Percentiles rank a stretch among this genome's conserved stretches.
These are phyloP conservation scores for Eucalyptus caleyi DNA, from an alignment of 345 rosid genomes.

Conservation along the genomic window DNA sequence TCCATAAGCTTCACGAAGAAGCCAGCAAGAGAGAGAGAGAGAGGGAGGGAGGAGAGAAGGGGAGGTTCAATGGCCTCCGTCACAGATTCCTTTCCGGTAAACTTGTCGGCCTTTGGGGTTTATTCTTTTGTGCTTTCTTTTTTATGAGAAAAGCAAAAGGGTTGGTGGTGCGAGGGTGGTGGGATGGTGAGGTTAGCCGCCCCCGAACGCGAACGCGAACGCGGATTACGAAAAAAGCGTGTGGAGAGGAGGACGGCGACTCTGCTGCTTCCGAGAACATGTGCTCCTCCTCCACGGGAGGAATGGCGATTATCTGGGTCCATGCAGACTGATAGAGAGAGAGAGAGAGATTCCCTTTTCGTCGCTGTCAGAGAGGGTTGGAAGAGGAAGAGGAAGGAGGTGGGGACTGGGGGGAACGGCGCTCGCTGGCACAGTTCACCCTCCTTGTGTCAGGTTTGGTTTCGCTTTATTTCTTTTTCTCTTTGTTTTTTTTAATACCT, in stretches of 20 bases:
- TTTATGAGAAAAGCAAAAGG: neutral
- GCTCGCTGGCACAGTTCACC: neutral
- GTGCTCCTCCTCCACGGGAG: neutral
- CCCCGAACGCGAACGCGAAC: neutral
- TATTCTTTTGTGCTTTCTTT: neutral
- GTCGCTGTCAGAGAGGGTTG: neutral
- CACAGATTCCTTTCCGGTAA: neutral
- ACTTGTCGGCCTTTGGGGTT: neutral
- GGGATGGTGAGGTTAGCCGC: neutral
- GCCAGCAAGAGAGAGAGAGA: neutral
- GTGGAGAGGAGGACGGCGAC: neutral
- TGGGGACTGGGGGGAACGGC: neutral
- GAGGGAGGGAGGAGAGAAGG: neutral
- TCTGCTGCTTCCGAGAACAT: neutral
- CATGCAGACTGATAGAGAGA: neutral
- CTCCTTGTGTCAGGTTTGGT: neutral
- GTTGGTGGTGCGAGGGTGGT: neutral
- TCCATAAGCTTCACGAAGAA: neutral
- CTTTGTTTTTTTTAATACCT: neutral
- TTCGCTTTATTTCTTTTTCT: neutral
- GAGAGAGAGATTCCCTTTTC: neutral
- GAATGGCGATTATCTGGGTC: neutral
- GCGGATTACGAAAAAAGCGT: neutral
- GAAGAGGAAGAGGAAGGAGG: neutral
- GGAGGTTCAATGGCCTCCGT: neutral